Base-by-base conservation (phyloP, 495 filamentous ascomycete species). In the Aspergillus nanangensis region DNA sequence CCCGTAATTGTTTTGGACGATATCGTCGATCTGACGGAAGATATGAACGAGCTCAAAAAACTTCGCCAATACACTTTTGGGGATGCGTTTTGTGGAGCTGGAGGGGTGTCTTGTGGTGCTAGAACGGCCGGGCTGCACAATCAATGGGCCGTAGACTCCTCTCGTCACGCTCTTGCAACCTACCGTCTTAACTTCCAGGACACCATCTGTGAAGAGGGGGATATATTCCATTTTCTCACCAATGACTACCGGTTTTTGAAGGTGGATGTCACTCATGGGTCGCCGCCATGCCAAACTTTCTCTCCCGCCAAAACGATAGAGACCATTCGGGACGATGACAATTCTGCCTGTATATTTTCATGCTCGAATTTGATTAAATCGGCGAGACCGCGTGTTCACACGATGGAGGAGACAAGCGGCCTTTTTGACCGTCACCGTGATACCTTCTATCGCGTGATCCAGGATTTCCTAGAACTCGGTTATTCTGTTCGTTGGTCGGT, bases 391-490 rank as follows among this genome's bases (percentile, higher is more conserved):
- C 73, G 90, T 0, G 47, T 95, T 0, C 79, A 87, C 2, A 98
- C 90, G 0, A 66, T 96, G 9, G 93, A 98, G 51, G 87, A 96
- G 49, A 95, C 92, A 0, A 81, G 77, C 36, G 90, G 89, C 0
- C 53, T 83, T 7, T 48, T 75, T 3, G 64, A 79, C 22, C 54
- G 71, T 2, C 61, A 77, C 3, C 71, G 76, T 21, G 45, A 66
- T 0, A 69, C 60, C 0, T 86, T 93, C 45, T 69, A 77, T 20
- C 66, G 72, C 0, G 55, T 95, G 2, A 65, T 95, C 2, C 56
- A 72, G 31, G 77, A 82, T 20, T 83, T 95, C 37, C 77, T 83
- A 2, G 62, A 73, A 1, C 57, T 74, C 11, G 81, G 82, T 17
- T 96, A 87, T 55, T 90, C 84, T 0, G 70, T 95, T 11, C 72